Evolutionary conservation across 1,139 yeast species (phyloP).

Genomic region (Candida frijolesensis): DNA sequence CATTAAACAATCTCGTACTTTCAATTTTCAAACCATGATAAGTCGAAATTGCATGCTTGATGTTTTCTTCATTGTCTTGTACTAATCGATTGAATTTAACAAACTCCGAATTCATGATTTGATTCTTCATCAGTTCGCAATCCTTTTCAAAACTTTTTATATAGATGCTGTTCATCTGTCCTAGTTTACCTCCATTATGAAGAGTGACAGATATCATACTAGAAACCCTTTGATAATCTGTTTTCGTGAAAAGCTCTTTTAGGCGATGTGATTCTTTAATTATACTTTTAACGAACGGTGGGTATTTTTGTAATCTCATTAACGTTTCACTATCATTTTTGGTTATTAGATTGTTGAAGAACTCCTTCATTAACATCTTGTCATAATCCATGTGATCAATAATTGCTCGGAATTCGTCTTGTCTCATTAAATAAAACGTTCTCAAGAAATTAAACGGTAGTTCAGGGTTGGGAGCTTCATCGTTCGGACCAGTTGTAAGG

Average conservation of each 20-base stretch:
- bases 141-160: constrained; percentile 46
- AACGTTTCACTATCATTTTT: constrained; percentile 44
- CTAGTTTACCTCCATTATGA: constrained; percentile 43
- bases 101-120: constrained; percentile 51
- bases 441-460: constrained; percentile 41
- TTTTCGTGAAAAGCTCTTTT: constrained; percentile 22
- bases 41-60: constrained; percentile 48
- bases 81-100: constrained; percentile 50
- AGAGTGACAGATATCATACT: constrained; percentile 40
- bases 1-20: constrained; percentile 36
- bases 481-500: constrained; percentile 18
- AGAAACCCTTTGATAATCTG: constrained; percentile 27
- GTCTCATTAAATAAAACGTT: constrained; percentile 37
- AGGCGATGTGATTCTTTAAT: constrained; percentile 25
- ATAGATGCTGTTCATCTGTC: constrained; percentile 40
- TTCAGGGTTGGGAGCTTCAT: constrained; percentile 23
- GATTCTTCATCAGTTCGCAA: constrained; percentile 45
- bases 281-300: constrained; percentile 33
- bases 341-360: constrained; percentile 31
- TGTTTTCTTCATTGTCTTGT: constrained; percentile 68
- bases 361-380: constrained; percentile 27
- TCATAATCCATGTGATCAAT: constrained; percentile 20
- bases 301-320: constrained; percentile 29
- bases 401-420: constrained; percentile 25
- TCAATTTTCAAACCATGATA: constrained; percentile 52